phyloP scores from a whole-genome alignment of 805 yeast species.

The Suhomyces canberraensis region DNA sequence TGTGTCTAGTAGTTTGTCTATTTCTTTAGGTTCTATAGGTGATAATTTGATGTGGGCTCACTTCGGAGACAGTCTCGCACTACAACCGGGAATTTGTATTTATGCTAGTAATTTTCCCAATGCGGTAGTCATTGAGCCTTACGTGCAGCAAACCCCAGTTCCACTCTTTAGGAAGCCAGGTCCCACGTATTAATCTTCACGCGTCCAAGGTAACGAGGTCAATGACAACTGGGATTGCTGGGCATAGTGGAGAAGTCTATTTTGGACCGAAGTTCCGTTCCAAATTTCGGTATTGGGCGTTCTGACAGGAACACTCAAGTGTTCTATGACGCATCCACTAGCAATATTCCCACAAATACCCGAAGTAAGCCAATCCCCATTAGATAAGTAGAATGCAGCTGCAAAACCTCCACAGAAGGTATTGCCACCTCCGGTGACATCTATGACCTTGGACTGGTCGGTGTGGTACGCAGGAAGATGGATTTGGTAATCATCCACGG shows the following conservation, averaged over 20 bases:
- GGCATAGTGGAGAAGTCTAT: constrained; percentile 43
- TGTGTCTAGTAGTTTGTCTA: too few relatives aligned
- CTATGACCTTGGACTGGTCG: constrained; percentile 32
- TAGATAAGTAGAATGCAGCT: constrained; percentile 51
- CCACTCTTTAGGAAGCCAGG: too few relatives aligned
- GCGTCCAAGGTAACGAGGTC: background rate
- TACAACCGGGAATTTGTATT: too few relatives aligned
- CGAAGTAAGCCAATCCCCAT: constrained; percentile 48
- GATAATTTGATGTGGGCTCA: too few relatives aligned
- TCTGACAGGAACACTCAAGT: constrained; percentile 64
- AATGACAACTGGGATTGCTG: background rate
- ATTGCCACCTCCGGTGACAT: constrained; percentile 47
- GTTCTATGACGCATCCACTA: constrained; percentile 81
- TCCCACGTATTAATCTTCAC: too few relatives aligned
- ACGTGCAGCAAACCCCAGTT: too few relatives aligned
- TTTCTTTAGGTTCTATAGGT: too few relatives aligned
- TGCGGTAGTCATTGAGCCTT: too few relatives aligned
- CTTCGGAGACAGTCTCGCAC: too few relatives aligned
- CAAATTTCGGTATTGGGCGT: constrained; percentile 35
- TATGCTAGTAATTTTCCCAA: background rate
- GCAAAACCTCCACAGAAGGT: constrained; percentile 45
- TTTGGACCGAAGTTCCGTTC: constrained; percentile 54
- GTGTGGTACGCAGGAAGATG: constrained; percentile 78
- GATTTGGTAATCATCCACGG: constrained; percentile 18
- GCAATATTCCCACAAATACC: constrained; percentile 70